phyloP scores from a whole-genome alignment of 1,284 basidiomycete species.

The Papiliotrema terrestris region DNA sequence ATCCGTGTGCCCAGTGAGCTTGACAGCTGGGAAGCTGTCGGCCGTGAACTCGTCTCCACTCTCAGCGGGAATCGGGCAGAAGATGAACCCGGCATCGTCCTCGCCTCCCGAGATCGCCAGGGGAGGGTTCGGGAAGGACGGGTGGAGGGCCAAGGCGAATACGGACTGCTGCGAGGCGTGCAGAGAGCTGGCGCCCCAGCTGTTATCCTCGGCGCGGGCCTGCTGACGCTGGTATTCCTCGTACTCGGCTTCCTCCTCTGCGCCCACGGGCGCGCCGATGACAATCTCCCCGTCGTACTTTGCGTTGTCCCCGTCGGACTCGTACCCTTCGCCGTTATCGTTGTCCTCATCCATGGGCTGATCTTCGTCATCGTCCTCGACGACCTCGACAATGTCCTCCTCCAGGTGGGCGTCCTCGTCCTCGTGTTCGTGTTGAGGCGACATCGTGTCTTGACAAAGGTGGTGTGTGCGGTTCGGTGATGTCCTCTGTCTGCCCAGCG shows the following conservation, averaged over 20 bases:
- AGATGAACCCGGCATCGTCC: constrained; percentile 92
- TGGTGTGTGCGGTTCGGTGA: neutral
- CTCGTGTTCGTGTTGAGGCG: constrained; percentile 39
- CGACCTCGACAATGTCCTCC: constrained; percentile 45
- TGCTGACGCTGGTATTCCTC: constrained; percentile 22
- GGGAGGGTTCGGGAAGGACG: constrained; percentile 65
- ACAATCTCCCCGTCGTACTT: constrained; percentile 50
- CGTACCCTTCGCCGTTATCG: constrained; percentile 56
- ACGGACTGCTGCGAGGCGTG: constrained; percentile 58
- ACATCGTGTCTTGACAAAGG: neutral
- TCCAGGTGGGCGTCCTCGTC: constrained; percentile 40
- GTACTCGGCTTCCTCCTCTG: constrained; percentile 35
- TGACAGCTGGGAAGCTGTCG: constrained; percentile 77
- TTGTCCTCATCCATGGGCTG: constrained; percentile 71
- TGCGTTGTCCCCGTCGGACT: constrained; percentile 58
- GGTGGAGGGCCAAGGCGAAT: constrained; percentile 79
- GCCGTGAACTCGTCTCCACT: constrained; percentile 24
- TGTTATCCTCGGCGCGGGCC: constrained; percentile 30
- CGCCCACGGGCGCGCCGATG: constrained; percentile 39
- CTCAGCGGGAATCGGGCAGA: constrained; percentile 49
- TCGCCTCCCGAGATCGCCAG: constrained; percentile 90
- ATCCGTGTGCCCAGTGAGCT: constrained; percentile 87
- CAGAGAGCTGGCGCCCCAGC: constrained; percentile 37
- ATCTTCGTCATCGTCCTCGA: constrained; percentile 63
- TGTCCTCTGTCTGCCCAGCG: neutral